Conservation (phyloP, 73 alveolate genomes). For the Effrenium voratum region DNA sequence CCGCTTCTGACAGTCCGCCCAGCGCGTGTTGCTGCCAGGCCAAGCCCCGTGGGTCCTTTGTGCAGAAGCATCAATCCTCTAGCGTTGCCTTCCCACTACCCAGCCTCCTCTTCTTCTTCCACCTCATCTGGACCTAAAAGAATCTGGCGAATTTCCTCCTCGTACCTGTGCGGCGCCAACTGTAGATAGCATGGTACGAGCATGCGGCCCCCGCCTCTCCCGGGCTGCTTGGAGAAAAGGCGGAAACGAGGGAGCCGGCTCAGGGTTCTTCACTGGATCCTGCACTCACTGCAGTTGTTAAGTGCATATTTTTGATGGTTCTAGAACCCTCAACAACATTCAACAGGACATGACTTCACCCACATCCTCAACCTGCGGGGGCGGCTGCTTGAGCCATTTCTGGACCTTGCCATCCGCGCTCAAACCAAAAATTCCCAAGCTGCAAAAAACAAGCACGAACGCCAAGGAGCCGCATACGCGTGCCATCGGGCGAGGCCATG, state of each 20-base stretch:
- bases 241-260: conserved; percentile 48
- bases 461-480: conserved; percentile 56
- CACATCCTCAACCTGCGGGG: conserved; percentile 30
- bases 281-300: neutral
- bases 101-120: neutral
- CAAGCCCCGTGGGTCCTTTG: neutral
- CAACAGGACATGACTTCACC: neutral
- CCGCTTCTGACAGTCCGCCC: conserved; percentile 74
- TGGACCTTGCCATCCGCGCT: conserved; percentile 7
- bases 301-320: neutral
- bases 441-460: neutral
- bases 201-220: conserved; percentile 27
- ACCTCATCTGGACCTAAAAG: conserved; percentile 70
- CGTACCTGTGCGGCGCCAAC: conserved; percentile 39
- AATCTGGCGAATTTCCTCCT: conserved; percentile 80
- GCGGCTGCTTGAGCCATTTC: conserved; percentile 67
- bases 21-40: too few species aligned
- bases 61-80: neutral
- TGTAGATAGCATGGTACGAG: neutral
- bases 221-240: conserved; percentile 83
- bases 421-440: neutral
- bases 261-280: conserved; percentile 58
- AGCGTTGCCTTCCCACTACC: too few species aligned
- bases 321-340: neutral
- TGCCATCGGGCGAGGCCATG: conserved; percentile 89